Evolutionary conservation across 1,284 basidiomycete species (phyloP), one percentile per base, ranked within the genome.

Genomic region (Puccinia horiana): DNA sequence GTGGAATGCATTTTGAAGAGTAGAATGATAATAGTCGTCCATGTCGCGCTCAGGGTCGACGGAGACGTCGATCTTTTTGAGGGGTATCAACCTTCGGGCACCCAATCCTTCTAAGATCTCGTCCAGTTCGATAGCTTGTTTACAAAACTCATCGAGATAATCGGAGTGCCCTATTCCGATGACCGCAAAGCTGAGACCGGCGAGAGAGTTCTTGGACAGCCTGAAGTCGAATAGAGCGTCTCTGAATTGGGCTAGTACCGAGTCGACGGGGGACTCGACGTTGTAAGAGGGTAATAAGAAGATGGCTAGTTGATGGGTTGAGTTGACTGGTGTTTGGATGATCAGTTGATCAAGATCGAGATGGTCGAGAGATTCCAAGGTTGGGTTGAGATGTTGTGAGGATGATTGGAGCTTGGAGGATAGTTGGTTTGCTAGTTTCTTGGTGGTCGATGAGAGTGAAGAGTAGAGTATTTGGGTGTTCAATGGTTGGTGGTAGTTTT

Each of bases 171-270:
- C 80, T 18, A 81, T 54, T 20, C 80, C 80, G 26, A 81, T 52
- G 56, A 81, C 80, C 0, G 54, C 72, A 47, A 56, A 81, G 26
- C 26, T 2, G 32, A 81, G 56, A 32, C 44, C 42, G 20, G 56
- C n/a, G 37, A 81, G 72, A 40, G 70, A 49, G 37, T 81, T 44
- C 2, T 81, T 75, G 35, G 80, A 54, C 18, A 81, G 35, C 37
- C 80, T 81, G 49, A 81, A 81, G 52, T 81, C 80, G 61, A 65
- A 75, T 3, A 81, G 40, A n/a, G 80, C 70, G 47, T 81, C 72
- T 56, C 47, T 49, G 61, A 81, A 75, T 65, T 74, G 70, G 42
- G 70, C 32, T 1, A 81, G 70, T 44, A 75, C 29, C 61, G 80
- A 81, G 74, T 81, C 72, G 16, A 81, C 72, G 11, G 80, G 80